Conservation (phyloP, 257 asterid species). For the Leonotis leonurus region DNA sequence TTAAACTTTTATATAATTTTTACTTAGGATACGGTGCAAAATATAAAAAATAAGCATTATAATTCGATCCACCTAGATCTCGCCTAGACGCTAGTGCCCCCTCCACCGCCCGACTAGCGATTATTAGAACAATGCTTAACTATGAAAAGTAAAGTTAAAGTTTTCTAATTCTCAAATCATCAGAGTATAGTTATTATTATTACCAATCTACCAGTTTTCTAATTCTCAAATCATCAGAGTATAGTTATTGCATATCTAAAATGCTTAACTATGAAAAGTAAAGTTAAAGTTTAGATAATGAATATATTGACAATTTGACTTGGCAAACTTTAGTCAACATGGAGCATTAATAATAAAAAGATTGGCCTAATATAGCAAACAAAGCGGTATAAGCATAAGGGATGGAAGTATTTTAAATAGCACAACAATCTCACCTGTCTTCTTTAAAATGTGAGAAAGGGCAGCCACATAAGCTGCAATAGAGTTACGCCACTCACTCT, state of each 20-base stretch:
- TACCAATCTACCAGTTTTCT: background rate
- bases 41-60: too few relatives aligned
- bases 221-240: background rate
- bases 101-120: too few relatives aligned
- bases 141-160: too few relatives aligned
- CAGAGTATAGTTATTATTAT: background rate
- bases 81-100: too few relatives aligned
- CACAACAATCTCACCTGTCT: slow-evolving; percentile 43
- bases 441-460: slow-evolving; percentile 54
- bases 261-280: background rate
- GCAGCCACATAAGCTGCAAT: slow-evolving; percentile 59
- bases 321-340: slow-evolving; percentile 5
- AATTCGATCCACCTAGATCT: too few relatives aligned
- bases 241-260: background rate
- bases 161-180: background rate
- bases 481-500: slow-evolving; percentile 31
- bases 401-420: slow-evolving; percentile 2
- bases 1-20: too few relatives aligned
- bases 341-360: background rate
- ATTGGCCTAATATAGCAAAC: background rate
- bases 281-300: background rate
- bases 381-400: slow-evolving; percentile 5
- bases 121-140: too few relatives aligned
- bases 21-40: too few relatives aligned
- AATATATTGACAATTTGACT: slow-evolving; percentile 2